These are phyloP conservation scores for Eucalyptus pauciflora DNA, from an alignment of 345 rosid genomes.

Conservation along the genomic window DNA sequence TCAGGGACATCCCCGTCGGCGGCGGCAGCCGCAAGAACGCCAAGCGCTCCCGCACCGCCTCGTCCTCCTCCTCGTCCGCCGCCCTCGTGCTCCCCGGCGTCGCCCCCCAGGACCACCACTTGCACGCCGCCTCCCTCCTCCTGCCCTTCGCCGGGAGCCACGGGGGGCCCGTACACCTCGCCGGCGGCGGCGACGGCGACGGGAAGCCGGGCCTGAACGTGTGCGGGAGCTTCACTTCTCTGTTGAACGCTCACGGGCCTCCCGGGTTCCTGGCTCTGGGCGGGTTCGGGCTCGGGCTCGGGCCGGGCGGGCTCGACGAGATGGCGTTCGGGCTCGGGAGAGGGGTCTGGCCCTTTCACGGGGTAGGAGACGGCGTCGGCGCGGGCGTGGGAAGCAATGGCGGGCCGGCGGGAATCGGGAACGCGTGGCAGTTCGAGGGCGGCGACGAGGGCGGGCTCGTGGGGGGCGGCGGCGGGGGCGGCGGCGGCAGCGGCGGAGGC, in stretches of 20 bases:
- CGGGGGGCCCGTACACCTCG: constrained; percentile 2
- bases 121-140: neutral
- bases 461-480: constrained; percentile 32
- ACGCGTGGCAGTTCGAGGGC: constrained; percentile 74
- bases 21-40: constrained; percentile 86
- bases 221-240: constrained; percentile 57
- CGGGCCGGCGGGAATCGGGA: constrained; percentile 21
- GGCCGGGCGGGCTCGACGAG: constrained; percentile 25
- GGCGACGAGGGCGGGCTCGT: neutral
- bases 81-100: constrained; percentile 17
- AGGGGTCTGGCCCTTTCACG: constrained; percentile 68
- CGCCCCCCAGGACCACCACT: neutral
- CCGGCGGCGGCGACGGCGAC: constrained; percentile 1
- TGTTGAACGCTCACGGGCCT: constrained; percentile 53
- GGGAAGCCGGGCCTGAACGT: constrained; percentile 8
- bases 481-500: constrained; percentile 2
- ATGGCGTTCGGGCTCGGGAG: constrained; percentile 61
- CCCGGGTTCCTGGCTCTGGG: constrained; percentile 55
- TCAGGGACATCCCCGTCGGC: constrained; percentile 89
- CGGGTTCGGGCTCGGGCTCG: constrained; percentile 66
- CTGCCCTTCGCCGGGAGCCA: constrained; percentile 21
- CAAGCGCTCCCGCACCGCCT: constrained; percentile 56
- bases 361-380: constrained; percentile 28
- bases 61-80: constrained; percentile 18
- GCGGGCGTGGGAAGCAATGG: constrained; percentile 1